Conservation (phyloP, 1,139 yeast species). For the Blastobotrys serpentis region DNA sequence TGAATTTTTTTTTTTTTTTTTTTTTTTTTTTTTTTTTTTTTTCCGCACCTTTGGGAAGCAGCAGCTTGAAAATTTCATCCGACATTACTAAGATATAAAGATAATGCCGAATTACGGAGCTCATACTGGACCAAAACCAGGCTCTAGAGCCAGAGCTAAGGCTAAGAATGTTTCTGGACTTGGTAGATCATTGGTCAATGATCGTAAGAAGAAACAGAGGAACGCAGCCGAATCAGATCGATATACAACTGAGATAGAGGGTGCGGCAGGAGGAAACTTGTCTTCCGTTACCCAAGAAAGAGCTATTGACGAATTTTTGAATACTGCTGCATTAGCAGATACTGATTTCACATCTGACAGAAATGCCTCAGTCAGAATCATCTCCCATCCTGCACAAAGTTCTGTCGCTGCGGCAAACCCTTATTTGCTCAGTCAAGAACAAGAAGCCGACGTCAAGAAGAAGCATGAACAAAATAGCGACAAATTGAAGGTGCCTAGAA, state of each 20-base stretch:
- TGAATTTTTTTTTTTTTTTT: no score
- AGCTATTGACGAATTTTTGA: constrained; percentile 89
- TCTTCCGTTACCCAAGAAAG: constrained; percentile 94
- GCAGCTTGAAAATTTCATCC: background rate
- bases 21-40: no score
- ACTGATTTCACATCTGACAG: constrained; percentile 95
- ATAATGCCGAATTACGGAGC: constrained; percentile 39
- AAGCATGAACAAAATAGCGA: constrained; percentile 74
- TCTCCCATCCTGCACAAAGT: constrained; percentile 48
- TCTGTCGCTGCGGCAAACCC: constrained; percentile 43
- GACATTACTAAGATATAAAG: background rate
- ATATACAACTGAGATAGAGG: constrained; percentile 38
- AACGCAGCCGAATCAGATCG: constrained; percentile 51
- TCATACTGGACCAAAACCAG: constrained; percentile 91
- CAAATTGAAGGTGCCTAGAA: constrained; percentile 86
- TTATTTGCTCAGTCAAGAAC: constrained; percentile 59
- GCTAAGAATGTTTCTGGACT: constrained; percentile 81
- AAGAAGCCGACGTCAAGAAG: constrained; percentile 38
- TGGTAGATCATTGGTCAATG: constrained; percentile 80
- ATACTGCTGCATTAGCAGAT: constrained; percentile 93
- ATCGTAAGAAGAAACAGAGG: constrained; percentile 66
- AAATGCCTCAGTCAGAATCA: constrained; percentile 69
- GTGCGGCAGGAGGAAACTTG: constrained; percentile 53
- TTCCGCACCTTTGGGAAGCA: background rate
- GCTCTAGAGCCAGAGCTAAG: constrained; percentile 53